A percentile compares a stretch with the other conserved stretches of the same genome.
Conservation (phyloP, 1,284 basidiomycete genomes). For the Kwoniella shivajii region DNA sequence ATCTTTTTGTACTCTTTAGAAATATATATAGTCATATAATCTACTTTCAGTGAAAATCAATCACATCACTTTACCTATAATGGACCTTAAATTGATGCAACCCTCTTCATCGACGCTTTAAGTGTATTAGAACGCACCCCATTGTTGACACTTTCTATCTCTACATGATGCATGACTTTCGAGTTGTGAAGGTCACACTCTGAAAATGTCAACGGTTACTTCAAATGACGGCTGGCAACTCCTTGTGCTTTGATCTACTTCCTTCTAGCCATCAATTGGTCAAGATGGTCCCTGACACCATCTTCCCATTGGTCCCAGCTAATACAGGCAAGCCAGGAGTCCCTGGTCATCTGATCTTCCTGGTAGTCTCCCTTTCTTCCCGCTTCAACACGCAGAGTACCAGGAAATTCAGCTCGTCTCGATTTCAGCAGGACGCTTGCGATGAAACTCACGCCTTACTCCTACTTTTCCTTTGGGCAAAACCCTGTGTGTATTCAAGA, state of each 20-base stretch:
- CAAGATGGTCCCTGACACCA: conserved; percentile 27
- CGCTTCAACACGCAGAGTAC: conserved; percentile 7
- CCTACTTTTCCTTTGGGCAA: conserved; percentile 22
- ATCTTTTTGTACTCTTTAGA: conserved; percentile 5
- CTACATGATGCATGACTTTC: not conserved
- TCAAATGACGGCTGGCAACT: too few relatives aligned
- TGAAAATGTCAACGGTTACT: too few relatives aligned
- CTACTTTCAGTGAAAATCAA: not conserved
- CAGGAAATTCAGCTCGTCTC: too few relatives aligned
- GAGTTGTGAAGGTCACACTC: too few relatives aligned
- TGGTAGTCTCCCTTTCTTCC: conserved; percentile 27
- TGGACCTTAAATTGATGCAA: too few relatives aligned
- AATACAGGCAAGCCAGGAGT: conserved; percentile 31
- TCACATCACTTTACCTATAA: too few relatives aligned
- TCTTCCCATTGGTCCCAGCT: conserved; percentile 39
- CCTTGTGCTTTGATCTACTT: too few relatives aligned
- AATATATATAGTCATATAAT: conserved; percentile 4
- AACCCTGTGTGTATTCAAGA: conserved; percentile 27
- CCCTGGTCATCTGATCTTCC: conserved; percentile 26
- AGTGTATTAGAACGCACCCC: too few relatives aligned
- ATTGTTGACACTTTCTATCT: too few relatives aligned
- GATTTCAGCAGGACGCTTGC: too few relatives aligned
- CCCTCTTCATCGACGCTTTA: too few relatives aligned
- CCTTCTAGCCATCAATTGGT: conserved; percentile 30
- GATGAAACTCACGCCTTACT: conserved; percentile 21